phyloP scores from a whole-genome alignment of 805 yeast species.

The Pichia paraexigua region DNA sequence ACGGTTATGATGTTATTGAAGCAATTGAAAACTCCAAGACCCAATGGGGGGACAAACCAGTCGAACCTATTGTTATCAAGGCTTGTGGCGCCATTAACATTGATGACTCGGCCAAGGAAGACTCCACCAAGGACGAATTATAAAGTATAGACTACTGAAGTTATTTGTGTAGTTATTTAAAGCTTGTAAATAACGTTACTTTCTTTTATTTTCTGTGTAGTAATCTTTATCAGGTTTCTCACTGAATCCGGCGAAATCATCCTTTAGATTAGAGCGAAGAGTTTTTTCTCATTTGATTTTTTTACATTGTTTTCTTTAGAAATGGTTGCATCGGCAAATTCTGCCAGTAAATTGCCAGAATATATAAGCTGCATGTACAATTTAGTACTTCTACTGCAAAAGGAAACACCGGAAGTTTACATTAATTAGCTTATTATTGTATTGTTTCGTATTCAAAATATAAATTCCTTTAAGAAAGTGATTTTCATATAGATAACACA shows the following conservation, averaged over 20 bases:
- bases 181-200: no score
- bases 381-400: no score
- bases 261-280: neutral
- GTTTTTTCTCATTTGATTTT: neutral
- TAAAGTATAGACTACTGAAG: constrained; percentile 9
- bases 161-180: no score
- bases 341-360: no score
- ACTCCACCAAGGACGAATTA: constrained; percentile 30
- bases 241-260: no score
- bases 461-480: no score
- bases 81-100: constrained; percentile 60
- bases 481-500: no score
- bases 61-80: constrained; percentile 51
- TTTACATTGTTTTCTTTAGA: neutral
- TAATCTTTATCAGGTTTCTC: no score
- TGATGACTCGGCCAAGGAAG: no score
- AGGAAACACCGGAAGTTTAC: no score
- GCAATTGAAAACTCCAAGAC: constrained; percentile 71
- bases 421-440: no score
- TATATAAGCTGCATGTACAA: neutral
- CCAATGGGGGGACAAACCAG: constrained; percentile 63
- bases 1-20: constrained; percentile 76
- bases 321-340: neutral
- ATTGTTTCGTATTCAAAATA: no score
- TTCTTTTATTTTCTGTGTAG: neutral